Evolutionary conservation across 2,329 filamentous ascomycete genomes (phyloP), one percentile per base, ranked within the genome.

Genomic region (Blastomyces emzantsi): DNA sequence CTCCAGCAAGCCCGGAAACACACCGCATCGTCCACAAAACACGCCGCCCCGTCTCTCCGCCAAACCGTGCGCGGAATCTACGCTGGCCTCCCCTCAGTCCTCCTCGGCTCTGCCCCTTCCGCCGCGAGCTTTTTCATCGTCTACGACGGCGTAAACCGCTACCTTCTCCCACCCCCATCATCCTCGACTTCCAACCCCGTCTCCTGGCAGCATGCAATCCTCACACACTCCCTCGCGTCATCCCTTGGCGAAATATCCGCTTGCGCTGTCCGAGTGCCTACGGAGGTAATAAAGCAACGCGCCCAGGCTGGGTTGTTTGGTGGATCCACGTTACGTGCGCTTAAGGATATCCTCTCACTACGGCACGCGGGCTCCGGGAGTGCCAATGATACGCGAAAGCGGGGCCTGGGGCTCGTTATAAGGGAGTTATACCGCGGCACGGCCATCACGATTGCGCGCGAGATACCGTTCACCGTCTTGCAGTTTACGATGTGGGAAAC

Each of bases 401-500:
- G 68, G 67, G 79, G 65, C 66, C 80, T 64, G 67, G 69, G 66
- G 78, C 71, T 86, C 33, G 89, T 97, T 58, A 87, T 90, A 82
- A 80, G 84, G 66, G 92, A 97, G 77, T 77, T 99, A 63, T 99
- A 99, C 76, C 83, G 94, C 45, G 94, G 95, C 1, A 96, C 92
- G 83, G 85, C 86, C 22, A 92, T 97, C 69, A 99, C 94, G 1
- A 87, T 99, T 61, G 88, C 97, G 79, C 86, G 94, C 64, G 94
- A 99, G 80, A 92, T 99, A 66, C 94, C 94, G 3, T 99, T 99
- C 72, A 97, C 95, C 2, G 87, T 97, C 11, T 89, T 99, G 67
- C 94, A 99, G 77, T 99, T 99, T 74, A 94, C 94, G 56, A 83
- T 99, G 67, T 99, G 94, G 94, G 94, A 99, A 78, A 86, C 83